A percentile compares a stretch with the other conserved stretches of the same genome.
Conservation (phyloP, 73 alveolate genomes). For the Blepharisma stoltei region DNA sequence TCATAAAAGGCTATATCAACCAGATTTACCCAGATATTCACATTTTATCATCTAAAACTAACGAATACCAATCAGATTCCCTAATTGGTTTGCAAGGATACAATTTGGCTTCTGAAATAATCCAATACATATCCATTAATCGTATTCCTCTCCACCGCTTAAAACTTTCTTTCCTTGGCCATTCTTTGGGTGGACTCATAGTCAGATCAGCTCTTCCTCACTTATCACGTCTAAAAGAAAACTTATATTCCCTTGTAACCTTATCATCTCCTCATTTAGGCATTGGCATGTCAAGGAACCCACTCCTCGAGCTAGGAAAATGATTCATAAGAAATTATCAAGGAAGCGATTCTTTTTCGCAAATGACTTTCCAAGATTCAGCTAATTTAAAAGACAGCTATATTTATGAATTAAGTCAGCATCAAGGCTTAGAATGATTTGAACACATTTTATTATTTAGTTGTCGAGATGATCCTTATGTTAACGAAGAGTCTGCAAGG, state of each 20-base stretch:
- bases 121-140: constrained; percentile 59
- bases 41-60: constrained; percentile 73
- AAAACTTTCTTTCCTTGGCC: constrained; percentile 96
- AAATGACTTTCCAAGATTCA: constrained; percentile 88
- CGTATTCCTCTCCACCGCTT: constrained; percentile 76
- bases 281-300: constrained; percentile 58
- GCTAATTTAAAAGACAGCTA: constrained; percentile 82
- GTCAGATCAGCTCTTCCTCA: constrained; percentile 72
- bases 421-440: constrained; percentile 84
- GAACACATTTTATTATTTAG: constrained; percentile 84
- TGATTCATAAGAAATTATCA: constrained; percentile 95
- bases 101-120: constrained; percentile 88
- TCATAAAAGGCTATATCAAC: constrained; percentile 83
- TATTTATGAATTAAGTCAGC: constrained; percentile 81
- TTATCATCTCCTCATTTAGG: constrained; percentile 97
- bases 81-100: constrained; percentile 89
- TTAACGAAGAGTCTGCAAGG: constrained; percentile 96
- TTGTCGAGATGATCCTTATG: constrained; percentile 93
- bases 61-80: constrained; percentile 95
- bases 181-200: constrained; percentile 98
- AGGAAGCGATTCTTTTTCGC: constrained; percentile 77
- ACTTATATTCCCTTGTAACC: constrained; percentile 82
- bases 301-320: constrained; percentile 73
- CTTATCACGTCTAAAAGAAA: constrained; percentile 70
- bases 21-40: constrained; percentile 88